Evolutionary conservation across 805 yeast species (phyloP), one percentile per base, ranked within the genome.

Genomic region (Debaryomyces maramus): DNA sequence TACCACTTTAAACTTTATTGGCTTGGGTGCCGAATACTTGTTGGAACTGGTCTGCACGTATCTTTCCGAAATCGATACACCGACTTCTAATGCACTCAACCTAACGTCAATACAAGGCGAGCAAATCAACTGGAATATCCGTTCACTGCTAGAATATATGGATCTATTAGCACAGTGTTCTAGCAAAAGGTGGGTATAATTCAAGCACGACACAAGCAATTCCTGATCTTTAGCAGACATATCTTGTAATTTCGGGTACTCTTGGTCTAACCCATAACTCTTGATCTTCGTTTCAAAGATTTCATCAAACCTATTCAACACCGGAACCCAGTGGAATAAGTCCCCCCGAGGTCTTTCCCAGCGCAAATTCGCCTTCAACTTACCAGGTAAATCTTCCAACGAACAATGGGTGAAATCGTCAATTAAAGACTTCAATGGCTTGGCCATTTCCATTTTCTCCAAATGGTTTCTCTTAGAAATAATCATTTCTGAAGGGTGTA

Each of bases 251-350:
- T 61, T 71, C 3, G 79, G 74, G 38, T 61, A 51, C 14, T 73
- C 74, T 10, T 69, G 68, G 24, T 67, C 72, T 38, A 81, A 60
- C 23, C 64, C 67, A 52, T 87, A 84, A 44, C 78, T 78, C 6
- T 62, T 62, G 11, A 85, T 74, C 16, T 75, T 65, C 3, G 53
- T 50, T 37, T 80, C 85, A 38, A 87, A 64, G 5, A 87, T 72
- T 9, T 68, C 73, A 56, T 90, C 97, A 53, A 90, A 79, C 50
- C 83, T 70, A 58, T 88, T 85, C 50, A 91, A 67, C 1, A 87
- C 79, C 0, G 83, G 75, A 20, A 86, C 77, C 93, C 96, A 90
- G 43, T 81, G 82, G 44, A 74, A 75, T 23, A 91, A 61, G 50
- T 87, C 85, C 26, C 85, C 86, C 44, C 80, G 70, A 6, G 88